A percentile compares a stretch with the other conserved stretches of the same genome.
Conservation (phyloP, 2,329 filamentous ascomycete species). For the Arachnopeziza araneosa region DNA sequence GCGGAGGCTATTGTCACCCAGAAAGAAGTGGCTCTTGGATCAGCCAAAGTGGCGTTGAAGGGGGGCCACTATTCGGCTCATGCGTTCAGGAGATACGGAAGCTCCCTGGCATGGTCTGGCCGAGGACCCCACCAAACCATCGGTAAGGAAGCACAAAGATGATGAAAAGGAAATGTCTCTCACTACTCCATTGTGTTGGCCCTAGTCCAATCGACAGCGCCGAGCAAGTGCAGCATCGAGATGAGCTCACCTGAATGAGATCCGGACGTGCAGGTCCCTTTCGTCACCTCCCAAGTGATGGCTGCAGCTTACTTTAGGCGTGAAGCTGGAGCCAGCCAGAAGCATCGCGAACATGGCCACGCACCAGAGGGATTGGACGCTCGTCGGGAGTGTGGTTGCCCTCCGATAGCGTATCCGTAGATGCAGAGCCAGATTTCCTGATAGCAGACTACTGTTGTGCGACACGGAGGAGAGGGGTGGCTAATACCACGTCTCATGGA, state of each 20-base stretch:
- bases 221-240: not conserved
- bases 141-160: not conserved
- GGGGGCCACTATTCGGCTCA: not conserved
- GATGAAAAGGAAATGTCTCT: not conserved
- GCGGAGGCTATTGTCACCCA: not conserved
- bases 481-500: not conserved
- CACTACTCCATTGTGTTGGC: not conserved
- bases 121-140: not conserved
- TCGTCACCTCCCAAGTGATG: not conserved
- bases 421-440: not conserved
- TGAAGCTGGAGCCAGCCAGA: not conserved
- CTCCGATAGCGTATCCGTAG: not conserved
- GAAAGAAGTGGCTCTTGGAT: not conserved
- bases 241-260: not conserved
- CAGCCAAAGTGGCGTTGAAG: not conserved
- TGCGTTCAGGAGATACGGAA: not conserved
- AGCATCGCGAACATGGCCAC: not conserved
- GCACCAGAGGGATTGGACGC: not conserved
- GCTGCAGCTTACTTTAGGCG: not conserved
- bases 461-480: not conserved
- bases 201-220: not conserved
- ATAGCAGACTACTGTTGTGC: not conserved
- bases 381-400: not conserved
- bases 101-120: not conserved
- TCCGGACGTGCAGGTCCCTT: not conserved